These are phyloP conservation scores for Dactylonectria estremocensis DNA, from an alignment of 2,329 filamentous ascomycete genomes.

Conservation along the genomic window DNA sequence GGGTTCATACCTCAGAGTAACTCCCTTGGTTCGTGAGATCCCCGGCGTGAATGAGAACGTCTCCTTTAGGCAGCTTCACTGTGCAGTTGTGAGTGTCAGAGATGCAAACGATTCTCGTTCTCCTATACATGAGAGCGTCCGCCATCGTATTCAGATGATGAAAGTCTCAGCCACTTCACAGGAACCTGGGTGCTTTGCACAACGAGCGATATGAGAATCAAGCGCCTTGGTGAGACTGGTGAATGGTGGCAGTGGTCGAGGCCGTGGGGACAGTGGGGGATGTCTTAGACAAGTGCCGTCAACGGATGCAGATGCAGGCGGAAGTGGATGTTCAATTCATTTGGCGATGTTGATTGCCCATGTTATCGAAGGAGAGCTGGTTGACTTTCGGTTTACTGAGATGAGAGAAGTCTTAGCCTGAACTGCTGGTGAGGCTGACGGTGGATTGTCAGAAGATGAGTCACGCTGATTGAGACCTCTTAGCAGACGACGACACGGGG, in stretches of 20 bases:
- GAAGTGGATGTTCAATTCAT: neutral
- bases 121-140: slow-evolving; percentile 46
- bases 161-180: slow-evolving; percentile 22
- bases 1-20: slow-evolving; percentile 62
- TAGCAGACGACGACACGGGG: neutral
- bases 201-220: neutral
- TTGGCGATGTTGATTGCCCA: neutral
- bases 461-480: neutral
- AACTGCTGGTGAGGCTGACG: neutral
- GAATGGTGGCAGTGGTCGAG: slow-evolving; percentile 12
- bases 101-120: slow-evolving; percentile 80
- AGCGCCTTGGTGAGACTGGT: slow-evolving; percentile 12
- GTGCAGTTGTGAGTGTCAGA: slow-evolving; percentile 82
- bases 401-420: neutral
- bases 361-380: neutral
- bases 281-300: slow-evolving; percentile 25
- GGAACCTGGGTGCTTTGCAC: slow-evolving; percentile 34
- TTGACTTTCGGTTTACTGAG: neutral
- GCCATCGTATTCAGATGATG: slow-evolving; percentile 33
- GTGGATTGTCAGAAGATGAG: neutral
- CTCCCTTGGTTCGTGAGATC: slow-evolving; percentile 83
- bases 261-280: slow-evolving; percentile 22
- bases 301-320: neutral
- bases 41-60: slow-evolving; percentile 83
- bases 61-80: slow-evolving; percentile 77